Conservation (phyloP, 371 early-diverging fungal genomes). For the Zychaea mexicana region DNA sequence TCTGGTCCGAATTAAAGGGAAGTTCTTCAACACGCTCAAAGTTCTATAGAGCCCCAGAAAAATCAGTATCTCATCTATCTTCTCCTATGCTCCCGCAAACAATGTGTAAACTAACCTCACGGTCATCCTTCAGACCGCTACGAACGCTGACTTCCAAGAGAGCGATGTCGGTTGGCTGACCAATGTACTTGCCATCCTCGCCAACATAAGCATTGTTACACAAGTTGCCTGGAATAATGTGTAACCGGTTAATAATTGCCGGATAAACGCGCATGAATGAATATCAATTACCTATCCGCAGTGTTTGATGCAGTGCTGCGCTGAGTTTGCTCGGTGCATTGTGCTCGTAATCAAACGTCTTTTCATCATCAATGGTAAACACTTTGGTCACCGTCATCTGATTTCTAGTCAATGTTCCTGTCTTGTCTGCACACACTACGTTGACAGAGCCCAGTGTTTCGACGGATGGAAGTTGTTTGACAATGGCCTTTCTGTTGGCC, state of each 20-base stretch:
- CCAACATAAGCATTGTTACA: slow-evolving; percentile 82
- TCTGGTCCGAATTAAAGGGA: slow-evolving; percentile 92
- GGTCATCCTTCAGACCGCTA: slow-evolving; percentile 59
- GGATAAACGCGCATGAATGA: not conserved
- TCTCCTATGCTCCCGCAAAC: not conserved
- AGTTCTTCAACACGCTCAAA: slow-evolving; percentile 72
- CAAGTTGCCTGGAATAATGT: slow-evolving; percentile 40
- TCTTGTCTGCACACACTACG: slow-evolving; percentile 92
- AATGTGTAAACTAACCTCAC: slow-evolving; percentile 47
- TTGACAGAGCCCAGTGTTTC: slow-evolving; percentile 93
- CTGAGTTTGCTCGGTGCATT: slow-evolving; percentile 35
- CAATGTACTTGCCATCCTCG: slow-evolving; percentile 67
- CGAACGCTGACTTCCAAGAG: slow-evolving; percentile 66
- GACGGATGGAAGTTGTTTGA: slow-evolving; percentile 89
- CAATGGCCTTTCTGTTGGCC: slow-evolving; percentile 85
- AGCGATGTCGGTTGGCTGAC: slow-evolving; percentile 89
- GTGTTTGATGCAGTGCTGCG: slow-evolving; percentile 51
- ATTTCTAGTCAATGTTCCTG: slow-evolving; percentile 88
- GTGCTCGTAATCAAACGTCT: slow-evolving; percentile 65
- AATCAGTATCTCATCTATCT: not conserved
- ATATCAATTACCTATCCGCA: slow-evolving; percentile 53
- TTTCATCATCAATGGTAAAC: slow-evolving; percentile 67
- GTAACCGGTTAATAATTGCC: not conserved
- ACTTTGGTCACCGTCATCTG: slow-evolving; percentile 82
- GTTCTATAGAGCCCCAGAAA: slow-evolving; percentile 21